phyloP scores from a whole-genome alignment of 106 monocot genomes.

The Phalaenopsis equestris region DNA sequence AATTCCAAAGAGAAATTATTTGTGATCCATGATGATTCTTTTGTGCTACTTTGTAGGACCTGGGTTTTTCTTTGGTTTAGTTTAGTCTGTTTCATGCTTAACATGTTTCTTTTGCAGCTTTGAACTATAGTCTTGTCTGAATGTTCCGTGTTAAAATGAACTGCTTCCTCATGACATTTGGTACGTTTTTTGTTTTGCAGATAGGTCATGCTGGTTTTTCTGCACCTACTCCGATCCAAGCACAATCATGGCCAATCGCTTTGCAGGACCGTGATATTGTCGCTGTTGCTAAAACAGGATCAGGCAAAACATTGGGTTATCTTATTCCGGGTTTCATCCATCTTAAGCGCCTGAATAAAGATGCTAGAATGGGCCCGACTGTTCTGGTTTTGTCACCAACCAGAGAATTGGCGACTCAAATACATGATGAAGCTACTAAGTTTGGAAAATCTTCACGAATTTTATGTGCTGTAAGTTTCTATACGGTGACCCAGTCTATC shows the following conservation, averaged over 20 bases:
- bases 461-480: constrained; percentile 49
- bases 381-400: constrained; percentile 77
- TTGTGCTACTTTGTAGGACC: not conserved
- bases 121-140: not conserved
- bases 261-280: constrained; percentile 54
- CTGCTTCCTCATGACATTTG: not conserved
- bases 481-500: not conserved
- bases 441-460: constrained; percentile 67
- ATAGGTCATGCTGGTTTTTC: constrained; percentile 64
- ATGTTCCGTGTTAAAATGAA: not conserved
- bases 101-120: not conserved
- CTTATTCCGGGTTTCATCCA: constrained; percentile 63
- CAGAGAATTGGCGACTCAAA: constrained; percentile 83
- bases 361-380: constrained; percentile 54
- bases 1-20: not conserved
- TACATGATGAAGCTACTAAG: constrained; percentile 59
- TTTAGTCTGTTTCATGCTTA: not conserved
- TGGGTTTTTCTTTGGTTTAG: not conserved
- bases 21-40: not conserved
- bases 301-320: constrained; percentile 80
- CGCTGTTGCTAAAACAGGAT: constrained; percentile 78
- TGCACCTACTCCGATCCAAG: constrained; percentile 70
- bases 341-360: constrained; percentile 43
- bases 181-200: constrained; percentile 20
- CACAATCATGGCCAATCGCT: constrained; percentile 82